Conservation (phyloP, 2,329 filamentous ascomycete species). For the Fusarium hainanense region DNA sequence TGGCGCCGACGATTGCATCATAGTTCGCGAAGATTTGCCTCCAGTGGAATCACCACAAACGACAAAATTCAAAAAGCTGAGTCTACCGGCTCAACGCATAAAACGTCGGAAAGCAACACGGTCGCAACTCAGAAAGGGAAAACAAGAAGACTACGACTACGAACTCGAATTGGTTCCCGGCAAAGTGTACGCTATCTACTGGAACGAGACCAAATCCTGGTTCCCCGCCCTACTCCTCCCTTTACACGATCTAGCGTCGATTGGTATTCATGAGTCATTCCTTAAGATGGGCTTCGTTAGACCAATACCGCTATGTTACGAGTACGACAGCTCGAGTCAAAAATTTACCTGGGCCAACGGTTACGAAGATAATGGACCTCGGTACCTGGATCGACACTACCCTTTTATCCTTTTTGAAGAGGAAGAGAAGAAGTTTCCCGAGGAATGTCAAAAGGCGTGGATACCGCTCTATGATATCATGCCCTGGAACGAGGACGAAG, state of each 20-base stretch:
- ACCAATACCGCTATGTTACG: slow-evolving; percentile 25
- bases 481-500: not conserved
- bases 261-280: slow-evolving; percentile 5
- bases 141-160: not conserved
- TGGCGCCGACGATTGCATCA: slow-evolving; percentile 13
- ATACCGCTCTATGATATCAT: slow-evolving; percentile 11
- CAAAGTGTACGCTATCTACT: slow-evolving; percentile 26
- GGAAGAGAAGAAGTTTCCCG: slow-evolving; percentile 15
- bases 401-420: slow-evolving; percentile 38
- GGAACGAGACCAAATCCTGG: slow-evolving; percentile 20
- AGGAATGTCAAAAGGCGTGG: slow-evolving; percentile 25
- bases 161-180: slow-evolving; percentile 14
- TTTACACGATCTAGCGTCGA: slow-evolving; percentile 4
- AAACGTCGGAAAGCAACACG: not conserved
- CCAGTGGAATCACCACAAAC: not conserved
- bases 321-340: slow-evolving; percentile 16
- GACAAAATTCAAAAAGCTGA: not conserved
- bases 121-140: not conserved
- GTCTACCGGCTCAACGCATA: not conserved
- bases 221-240: slow-evolving; percentile 22
- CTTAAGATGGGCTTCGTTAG: slow-evolving; percentile 13
- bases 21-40: not conserved
- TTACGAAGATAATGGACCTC: slow-evolving; percentile 19
- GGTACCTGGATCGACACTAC: slow-evolving; percentile 12
- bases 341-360: slow-evolving; percentile 15